These are phyloP conservation scores for Fereydounia khargensis DNA, from an alignment of 1,284 basidiomycete genomes.

Conservation along the genomic window DNA sequence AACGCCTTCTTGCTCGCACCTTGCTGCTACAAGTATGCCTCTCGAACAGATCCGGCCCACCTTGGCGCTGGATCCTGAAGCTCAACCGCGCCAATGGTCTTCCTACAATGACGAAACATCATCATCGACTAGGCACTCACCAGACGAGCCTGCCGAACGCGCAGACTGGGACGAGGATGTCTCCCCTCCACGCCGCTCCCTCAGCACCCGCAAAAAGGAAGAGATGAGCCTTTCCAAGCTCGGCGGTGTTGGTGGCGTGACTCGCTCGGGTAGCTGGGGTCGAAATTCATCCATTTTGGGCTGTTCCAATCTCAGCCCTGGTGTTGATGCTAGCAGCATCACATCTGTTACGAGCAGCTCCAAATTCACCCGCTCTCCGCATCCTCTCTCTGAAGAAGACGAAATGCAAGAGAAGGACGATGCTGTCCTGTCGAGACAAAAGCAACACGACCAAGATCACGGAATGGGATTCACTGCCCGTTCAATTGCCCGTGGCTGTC, in stretches of 20 bases:
- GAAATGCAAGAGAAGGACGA: no score
- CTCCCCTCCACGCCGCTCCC: conserved; percentile 6
- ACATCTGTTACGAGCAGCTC: background rate
- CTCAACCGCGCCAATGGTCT: conserved; percentile 24
- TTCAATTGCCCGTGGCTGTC: no score
- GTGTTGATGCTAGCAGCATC: no score
- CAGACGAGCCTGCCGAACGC: conserved; percentile 3
- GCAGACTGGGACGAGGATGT: conserved; percentile 11
- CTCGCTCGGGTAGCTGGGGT: conserved; percentile 45
- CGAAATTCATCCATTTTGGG: no score
- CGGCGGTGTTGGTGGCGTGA: conserved; percentile 45
- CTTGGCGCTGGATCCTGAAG: conserved; percentile 29
- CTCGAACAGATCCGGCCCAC: conserved; percentile 37
- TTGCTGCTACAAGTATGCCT: conserved; percentile 12
- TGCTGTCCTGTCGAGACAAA: no score
- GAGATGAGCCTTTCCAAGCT: conserved; percentile 39
- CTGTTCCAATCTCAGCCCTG: no score
- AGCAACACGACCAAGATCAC: no score
- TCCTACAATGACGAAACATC: conserved; percentile 16
- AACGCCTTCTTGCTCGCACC: no score
- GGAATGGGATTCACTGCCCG: background rate
- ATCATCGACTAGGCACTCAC: conserved; percentile 3
- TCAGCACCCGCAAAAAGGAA: conserved; percentile 15
- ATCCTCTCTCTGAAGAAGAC: background rate
- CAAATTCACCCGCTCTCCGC: background rate